A percentile compares a stretch with the other conserved stretches of the same genome.
phyloP scores from a whole-genome alignment of 2,329 filamentous ascomycete genomes.

The Penicillium sp. region DNA sequence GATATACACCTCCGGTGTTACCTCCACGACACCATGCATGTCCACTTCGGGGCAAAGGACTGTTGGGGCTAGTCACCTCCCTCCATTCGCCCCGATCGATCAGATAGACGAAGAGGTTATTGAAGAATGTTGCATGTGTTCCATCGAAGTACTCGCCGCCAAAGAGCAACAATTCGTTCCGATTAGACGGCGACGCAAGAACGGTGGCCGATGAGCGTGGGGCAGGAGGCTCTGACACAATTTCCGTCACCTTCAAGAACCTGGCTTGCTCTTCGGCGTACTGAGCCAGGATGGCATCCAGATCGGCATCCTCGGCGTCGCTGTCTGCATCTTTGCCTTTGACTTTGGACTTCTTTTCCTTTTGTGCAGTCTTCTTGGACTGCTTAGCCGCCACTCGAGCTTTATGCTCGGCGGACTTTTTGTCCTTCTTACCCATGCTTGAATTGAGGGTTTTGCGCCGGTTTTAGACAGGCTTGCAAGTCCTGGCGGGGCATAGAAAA shows the following conservation, averaged over 20 bases:
- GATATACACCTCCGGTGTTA: slow-evolving; percentile 79
- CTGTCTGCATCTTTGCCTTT: slow-evolving; percentile 71
- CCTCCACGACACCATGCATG: slow-evolving; percentile 93
- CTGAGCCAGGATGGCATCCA: slow-evolving; percentile 89
- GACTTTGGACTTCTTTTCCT: slow-evolving; percentile 77
- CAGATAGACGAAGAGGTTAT: slow-evolving; percentile 67
- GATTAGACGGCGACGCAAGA: slow-evolving; percentile 80
- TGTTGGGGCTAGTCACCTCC: slow-evolving; percentile 84
- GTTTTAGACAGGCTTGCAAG: slow-evolving; percentile 10
- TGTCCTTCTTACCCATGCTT: slow-evolving; percentile 55
- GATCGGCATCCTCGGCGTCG: slow-evolving; percentile 87
- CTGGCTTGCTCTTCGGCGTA: slow-evolving; percentile 91
- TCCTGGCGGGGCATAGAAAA: slow-evolving; percentile 19
- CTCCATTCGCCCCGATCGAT: slow-evolving; percentile 89
- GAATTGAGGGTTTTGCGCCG: slow-evolving; percentile 3
- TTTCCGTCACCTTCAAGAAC: slow-evolving; percentile 91
- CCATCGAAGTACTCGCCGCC: slow-evolving; percentile 97
- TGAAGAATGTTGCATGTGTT: slow-evolving; percentile 71
- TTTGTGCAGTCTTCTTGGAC: slow-evolving; percentile 72
- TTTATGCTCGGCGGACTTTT: slow-evolving; percentile 58
- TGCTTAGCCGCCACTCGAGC: slow-evolving; percentile 68
- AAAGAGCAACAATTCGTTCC: slow-evolving; percentile 85
- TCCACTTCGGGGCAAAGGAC: slow-evolving; percentile 82
- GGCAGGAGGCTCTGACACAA: slow-evolving; percentile 68
- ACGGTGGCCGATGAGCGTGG: slow-evolving; percentile 78